A percentile compares a stretch with the other conserved stretches of the same genome.
Conservation (phyloP, 495 filamentous ascomycete species). For the Xylaria flabelliformis region DNA sequence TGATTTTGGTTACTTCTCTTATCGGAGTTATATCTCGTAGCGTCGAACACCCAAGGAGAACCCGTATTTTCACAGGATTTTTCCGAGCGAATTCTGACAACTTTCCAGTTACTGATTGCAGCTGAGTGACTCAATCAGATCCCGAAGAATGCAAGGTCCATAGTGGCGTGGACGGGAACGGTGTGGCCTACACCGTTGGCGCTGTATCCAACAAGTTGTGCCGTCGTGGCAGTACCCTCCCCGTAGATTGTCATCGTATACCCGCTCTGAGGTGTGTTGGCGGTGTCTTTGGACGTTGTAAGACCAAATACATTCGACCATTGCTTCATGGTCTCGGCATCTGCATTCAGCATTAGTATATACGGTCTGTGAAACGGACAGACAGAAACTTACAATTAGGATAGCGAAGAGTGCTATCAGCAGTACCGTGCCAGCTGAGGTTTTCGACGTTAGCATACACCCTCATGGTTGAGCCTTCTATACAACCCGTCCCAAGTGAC, state of each 20-base stretch:
- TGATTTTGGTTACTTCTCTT: not conserved
- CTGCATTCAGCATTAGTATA: slow-evolving; percentile 31
- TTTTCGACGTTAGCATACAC: not conserved
- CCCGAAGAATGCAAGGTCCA: slow-evolving; percentile 60
- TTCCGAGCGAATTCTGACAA: not conserved
- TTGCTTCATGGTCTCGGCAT: slow-evolving; percentile 48
- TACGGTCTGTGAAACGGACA: not conserved
- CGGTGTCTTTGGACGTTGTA: slow-evolving; percentile 43
- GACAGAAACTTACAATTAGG: slow-evolving; percentile 42
- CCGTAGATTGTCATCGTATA: slow-evolving; percentile 65
- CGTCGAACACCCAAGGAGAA: not conserved
- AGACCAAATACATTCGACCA: slow-evolving; percentile 52
- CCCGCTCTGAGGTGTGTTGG: slow-evolving; percentile 53
- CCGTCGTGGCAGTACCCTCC: slow-evolving; percentile 48
- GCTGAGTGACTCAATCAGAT: slow-evolving; percentile 32
- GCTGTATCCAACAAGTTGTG: slow-evolving; percentile 55
- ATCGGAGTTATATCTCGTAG: not conserved
- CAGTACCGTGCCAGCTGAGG: slow-evolving; percentile 52
- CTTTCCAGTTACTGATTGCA: not conserved
- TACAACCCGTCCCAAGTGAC: not conserved
- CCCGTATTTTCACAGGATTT: not conserved
- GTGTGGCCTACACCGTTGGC: slow-evolving; percentile 57
- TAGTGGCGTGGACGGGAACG: slow-evolving; percentile 51
- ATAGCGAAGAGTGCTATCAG: slow-evolving; percentile 51
- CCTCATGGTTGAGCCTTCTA: not conserved